Evolutionary conservation across 169 alveolate genomes (phyloP).

Genomic region (Eimeria acervulina): DNA sequence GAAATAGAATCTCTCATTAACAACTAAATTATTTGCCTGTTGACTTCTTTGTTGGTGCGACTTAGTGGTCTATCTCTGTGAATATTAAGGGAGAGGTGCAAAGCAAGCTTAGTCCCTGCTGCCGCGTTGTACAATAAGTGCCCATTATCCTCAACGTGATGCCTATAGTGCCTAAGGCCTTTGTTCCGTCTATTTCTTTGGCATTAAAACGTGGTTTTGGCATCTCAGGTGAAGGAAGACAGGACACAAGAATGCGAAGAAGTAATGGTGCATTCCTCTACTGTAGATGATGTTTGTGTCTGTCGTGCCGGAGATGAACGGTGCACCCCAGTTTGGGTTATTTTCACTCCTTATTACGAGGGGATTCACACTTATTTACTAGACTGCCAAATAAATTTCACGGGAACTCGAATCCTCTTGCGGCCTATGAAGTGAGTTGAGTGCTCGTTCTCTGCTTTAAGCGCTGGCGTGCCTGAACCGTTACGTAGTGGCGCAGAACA

Average conservation of each 20-base stretch:
- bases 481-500: background rate
- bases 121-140: background rate
- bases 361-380: too few species aligned
- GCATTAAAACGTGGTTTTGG: background rate
- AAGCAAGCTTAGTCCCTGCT: background rate
- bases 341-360: background rate
- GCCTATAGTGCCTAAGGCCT: background rate
- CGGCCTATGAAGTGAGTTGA: background rate
- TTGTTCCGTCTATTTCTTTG: background rate
- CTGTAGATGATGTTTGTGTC: background rate
- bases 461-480: background rate
- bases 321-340: background rate
- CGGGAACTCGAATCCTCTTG: background rate
- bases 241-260: background rate
- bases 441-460: background rate
- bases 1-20: background rate
- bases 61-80: too few species aligned
- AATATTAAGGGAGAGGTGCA: background rate
- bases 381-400: background rate
- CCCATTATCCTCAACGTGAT: background rate
- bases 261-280: background rate
- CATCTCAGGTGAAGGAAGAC: background rate
- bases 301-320: background rate
- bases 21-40: background rate
- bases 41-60: background rate